A percentile compares a stretch with the other conserved stretches of the same genome.
Conservation (phyloP, 2,329 filamentous ascomycete species). For the Penicillium nordicum region DNA sequence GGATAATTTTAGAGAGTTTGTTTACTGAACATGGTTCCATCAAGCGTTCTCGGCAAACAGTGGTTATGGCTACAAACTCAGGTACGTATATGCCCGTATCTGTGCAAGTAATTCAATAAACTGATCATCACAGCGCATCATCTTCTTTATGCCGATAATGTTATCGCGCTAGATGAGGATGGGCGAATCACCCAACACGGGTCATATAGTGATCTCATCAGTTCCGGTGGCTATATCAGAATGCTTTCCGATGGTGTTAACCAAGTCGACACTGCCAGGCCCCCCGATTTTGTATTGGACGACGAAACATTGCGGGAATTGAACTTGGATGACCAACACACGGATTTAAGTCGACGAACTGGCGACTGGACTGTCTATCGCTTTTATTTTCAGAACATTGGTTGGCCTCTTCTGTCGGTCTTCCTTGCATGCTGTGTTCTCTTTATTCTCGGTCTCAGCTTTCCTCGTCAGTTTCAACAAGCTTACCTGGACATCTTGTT, state of each 20-base stretch:
- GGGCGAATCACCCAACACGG: constrained; percentile 31
- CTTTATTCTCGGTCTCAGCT: constrained; percentile 27
- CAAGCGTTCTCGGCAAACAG: constrained; percentile 31
- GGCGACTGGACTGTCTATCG: constrained; percentile 37
- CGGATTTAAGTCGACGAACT: constrained; percentile 21
- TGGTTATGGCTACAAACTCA: constrained; percentile 32
- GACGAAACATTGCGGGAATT: constrained; percentile 24
- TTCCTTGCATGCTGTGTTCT: constrained; percentile 13
- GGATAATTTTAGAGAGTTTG: constrained; percentile 39
- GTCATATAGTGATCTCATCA: constrained; percentile 24
- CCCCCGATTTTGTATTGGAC: constrained; percentile 13
- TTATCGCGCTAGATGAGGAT: constrained; percentile 28
- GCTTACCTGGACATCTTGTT: not conserved
- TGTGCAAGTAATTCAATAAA: not conserved
- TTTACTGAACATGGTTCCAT: constrained; percentile 42
- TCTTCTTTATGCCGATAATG: constrained; percentile 28
- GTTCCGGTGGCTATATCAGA: constrained; percentile 17
- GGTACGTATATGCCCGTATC: constrained; percentile 9
- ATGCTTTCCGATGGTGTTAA: not conserved
- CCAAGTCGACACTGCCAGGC: not conserved
- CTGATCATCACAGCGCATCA: constrained; percentile 18
- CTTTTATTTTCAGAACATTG: constrained; percentile 29
- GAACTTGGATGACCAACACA: constrained; percentile 14
- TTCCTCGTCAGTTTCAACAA: constrained; percentile 20
- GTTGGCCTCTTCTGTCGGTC: constrained; percentile 19